phyloP scores from a whole-genome alignment of 768 basidiomycete species.

The Auricularia cornea region DNA sequence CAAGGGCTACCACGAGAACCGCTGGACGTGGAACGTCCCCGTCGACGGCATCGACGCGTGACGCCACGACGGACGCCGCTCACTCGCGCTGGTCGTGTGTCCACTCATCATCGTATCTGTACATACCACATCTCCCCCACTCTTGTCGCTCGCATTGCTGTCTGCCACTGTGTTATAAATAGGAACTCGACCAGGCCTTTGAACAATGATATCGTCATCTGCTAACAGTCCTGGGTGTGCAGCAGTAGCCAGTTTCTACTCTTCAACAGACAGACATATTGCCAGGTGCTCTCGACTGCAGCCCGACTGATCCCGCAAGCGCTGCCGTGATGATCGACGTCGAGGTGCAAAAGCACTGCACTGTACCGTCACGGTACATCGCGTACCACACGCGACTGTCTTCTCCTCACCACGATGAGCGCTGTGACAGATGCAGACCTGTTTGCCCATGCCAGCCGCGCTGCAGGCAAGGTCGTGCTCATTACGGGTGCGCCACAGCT shows the following conservation, averaged over 20 bases:
- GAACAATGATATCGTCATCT: not conserved
- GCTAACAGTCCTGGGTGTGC: no score
- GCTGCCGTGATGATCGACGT: no score
- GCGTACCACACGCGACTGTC: not conserved
- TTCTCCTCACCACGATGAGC: constrained; percentile 36
- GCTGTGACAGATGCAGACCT: constrained; percentile 40
- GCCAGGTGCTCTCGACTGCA: no score
- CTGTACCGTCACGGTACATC: not conserved
- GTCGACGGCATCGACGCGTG: constrained; percentile 59
- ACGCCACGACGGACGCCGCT: no score
- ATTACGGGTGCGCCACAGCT: constrained; percentile 36
- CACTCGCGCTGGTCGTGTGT: not conserved
- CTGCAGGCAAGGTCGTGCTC: constrained; percentile 40
- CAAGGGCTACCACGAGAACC: constrained; percentile 73
- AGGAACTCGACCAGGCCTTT: not conserved
- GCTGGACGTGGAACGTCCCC: constrained; percentile 72
- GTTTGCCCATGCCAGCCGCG: constrained; percentile 31
- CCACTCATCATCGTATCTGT: not conserved
- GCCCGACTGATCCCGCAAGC: no score
- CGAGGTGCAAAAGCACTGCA: no score
- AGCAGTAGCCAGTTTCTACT: no score
- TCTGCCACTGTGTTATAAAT: not conserved
- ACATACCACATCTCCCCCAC: not conserved
- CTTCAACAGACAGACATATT: no score
- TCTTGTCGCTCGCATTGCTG: not conserved